Base-by-base conservation (phyloP, 2,329 filamentous ascomycete genomes). In the Colletotrichum sp. region DNA sequence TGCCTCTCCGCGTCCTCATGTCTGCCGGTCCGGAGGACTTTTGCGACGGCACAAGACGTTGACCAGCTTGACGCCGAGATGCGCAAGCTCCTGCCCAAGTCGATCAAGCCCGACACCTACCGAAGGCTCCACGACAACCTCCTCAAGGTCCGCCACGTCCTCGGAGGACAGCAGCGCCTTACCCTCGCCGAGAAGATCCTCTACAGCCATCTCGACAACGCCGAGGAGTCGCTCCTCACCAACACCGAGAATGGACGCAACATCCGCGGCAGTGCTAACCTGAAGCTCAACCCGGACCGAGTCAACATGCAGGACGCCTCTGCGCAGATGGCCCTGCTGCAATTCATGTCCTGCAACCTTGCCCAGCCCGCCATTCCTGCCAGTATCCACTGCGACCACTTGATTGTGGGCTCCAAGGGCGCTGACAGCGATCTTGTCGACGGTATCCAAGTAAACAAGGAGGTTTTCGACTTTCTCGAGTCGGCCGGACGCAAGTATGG, bases 271-370 rank as follows among this genome's bases (percentile, higher is more conserved):
- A 93, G 93, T 82, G 96, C 96, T 66, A 98, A 98, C 83, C 90
- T 99, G 86, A 98, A 98, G 88, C 94, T 99, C 85, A 98, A 98
- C 86, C 97, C 97, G 26, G 97, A 99, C 85, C 92, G 97, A 69
- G 97, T 98, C 80, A 97, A 97, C 78, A 99, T 99, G 97, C 97
- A 99, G 87, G 97, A 99, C 88, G 97, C 97, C 16, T 98, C 95
- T 34, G 97, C 97, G 8, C 97, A 99, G 88, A 99, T 99, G 97
- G 97, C 97, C 3, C 88, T 99, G 78, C 88, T 99, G 80, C 97
- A 99, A 86, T 99, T 99, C 90, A 99, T 99, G 96, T 95, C 95
- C 32, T 99, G 97, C 85, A 95, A 95, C 71, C 90, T 99, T 70
- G 94, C 94, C 32, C 92, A 92, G 75, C 98, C 97, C 3, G 96